Evolutionary conservation across 2,329 filamentous ascomycete genomes (phyloP), one percentile per base, ranked within the genome.

Genomic region (Pleurostoma richardsiae): DNA sequence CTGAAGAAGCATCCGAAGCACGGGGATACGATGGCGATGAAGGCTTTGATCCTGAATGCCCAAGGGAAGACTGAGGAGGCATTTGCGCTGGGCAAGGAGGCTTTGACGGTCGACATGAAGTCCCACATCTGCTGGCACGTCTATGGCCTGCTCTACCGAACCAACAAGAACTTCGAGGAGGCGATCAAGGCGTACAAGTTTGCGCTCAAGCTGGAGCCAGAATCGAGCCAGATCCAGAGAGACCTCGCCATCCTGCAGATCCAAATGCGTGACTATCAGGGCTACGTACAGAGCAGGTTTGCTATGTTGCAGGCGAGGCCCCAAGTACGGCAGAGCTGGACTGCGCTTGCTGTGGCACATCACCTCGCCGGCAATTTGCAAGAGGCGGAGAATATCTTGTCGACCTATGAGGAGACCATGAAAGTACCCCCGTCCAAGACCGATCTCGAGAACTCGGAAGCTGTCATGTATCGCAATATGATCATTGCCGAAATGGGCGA

Each of bases 81-180:
- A 1, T 99, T 99, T 65, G 82, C 85, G 41, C 78, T 99, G 49
- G 92, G 88, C 61, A 99, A 96, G 72, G 81, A 90, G 55, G 94
- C 95, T 31, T 77, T 99, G 58, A 90, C 86, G 56, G 90, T 91
- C 60, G 91, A 97, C 66, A 97, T 99, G 91, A 96, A 95, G 74
- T 96, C 91, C 60, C 92, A 97, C 70, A 91, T 99, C 60, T 97
- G 91, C 76, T 99, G 94, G 94, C 95, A 99, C 69, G 94, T 99
- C 51, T 99, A 97, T 66, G 94, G 95, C 30, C 72, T 99, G 56
- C 79, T 99, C 43, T 97, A 95, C 71, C 85, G 92, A 44, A 86
- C 89, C 42, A 86, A 88, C 63, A 97, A 97, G 78, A 97, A 99
- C 70, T 97, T 95, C 59, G 94, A 97, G 67, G 94, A 97, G 72